Base-by-base conservation (phyloP, 768 basidiomycete species). In the Suillus decipiens region DNA sequence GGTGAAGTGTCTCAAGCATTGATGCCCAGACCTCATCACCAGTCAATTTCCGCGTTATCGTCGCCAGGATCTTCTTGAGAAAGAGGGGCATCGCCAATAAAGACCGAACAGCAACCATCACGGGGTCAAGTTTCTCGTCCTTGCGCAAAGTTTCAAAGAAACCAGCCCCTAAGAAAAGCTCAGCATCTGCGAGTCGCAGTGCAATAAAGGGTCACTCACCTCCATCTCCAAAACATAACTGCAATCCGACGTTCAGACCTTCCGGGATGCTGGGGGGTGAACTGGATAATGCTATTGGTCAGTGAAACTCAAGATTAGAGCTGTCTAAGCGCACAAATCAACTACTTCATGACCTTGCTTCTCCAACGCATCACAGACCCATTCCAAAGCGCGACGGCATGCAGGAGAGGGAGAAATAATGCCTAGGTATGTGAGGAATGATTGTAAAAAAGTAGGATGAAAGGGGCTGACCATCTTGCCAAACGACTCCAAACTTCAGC, bases 161-260 rank as follows among this genome's bases (percentile, higher is more conserved):
- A 67, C 83, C 84, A 31, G 75, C 68, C 19, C 84, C 86, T 87
- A 58, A 28, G 57, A 6, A 51, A 17, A 19, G 56, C n/a, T 36
- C 31, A 28, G 39, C 22, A 56, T 56, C 15, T 39, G 37, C 19
- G 17, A 15, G 17, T 57, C 34, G 48, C 28, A 11, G 41, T 22
- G 6, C 2, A 2, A 45, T 55, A 45, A 39, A 47, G 15, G 22
- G 34, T 63, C 31, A 62, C 67, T 62, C 51, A 82, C 86, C 86
- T 54, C 83, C 84, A 56, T 88, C 86, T 5, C 82, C 78, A 70
- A 88, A 86, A 37, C 82, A 71, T 22, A 87, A 71, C 64, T 86
- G 82, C 65, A 86, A 80, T 11, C 82, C 85, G 36, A 84, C 77
- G 59, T 78, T 75, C 24, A 85, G 71, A n/a, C 85, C 82, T 51